Percentiles rank a stretch among this genome's conserved stretches.
These are phyloP conservation scores for Ambrosia hybrid DNA, from an alignment of 140 eudicot genomes.

Conservation along the genomic window DNA sequence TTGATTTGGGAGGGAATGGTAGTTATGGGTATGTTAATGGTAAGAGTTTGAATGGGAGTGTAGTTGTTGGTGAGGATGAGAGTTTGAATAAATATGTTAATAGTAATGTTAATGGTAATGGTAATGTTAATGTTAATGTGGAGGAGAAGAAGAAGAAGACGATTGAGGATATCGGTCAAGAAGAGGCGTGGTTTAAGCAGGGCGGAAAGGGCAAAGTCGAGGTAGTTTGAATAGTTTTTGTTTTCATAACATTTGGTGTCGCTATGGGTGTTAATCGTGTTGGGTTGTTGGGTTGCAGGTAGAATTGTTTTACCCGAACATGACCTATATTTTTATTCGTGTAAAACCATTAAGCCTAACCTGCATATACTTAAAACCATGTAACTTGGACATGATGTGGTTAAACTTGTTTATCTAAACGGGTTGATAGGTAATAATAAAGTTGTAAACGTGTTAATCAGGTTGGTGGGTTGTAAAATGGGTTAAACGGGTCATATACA, in stretches of 20 bases:
- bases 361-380: no score
- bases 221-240: slow-evolving; percentile 38
- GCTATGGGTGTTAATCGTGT: no score
- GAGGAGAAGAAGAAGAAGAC: slow-evolving; percentile 50
- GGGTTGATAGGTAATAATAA: no score
- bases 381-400: no score
- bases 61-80: slow-evolving; percentile 45
- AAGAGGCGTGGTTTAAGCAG: slow-evolving; percentile 91
- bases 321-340: no score
- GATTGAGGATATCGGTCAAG: slow-evolving; percentile 96
- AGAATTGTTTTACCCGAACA: no score
- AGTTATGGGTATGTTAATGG: slow-evolving; percentile 38
- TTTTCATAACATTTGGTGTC: neutral
- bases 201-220: slow-evolving; percentile 40
- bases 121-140: slow-evolving; percentile 18
- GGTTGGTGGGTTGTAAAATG: no score
- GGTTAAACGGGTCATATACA: no score
- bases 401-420: no score
- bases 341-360: no score
- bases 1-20: slow-evolving; percentile 57
- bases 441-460: no score
- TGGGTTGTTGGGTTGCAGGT: no score
- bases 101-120: slow-evolving; percentile 55
- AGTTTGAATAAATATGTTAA: slow-evolving; percentile 53
- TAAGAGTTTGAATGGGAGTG: slow-evolving; percentile 39